A percentile compares a stretch with the other conserved stretches of the same genome.
Conservation (phyloP, 176 grass and related monocot species). For the Hyparrhenia diplandra region DNA sequence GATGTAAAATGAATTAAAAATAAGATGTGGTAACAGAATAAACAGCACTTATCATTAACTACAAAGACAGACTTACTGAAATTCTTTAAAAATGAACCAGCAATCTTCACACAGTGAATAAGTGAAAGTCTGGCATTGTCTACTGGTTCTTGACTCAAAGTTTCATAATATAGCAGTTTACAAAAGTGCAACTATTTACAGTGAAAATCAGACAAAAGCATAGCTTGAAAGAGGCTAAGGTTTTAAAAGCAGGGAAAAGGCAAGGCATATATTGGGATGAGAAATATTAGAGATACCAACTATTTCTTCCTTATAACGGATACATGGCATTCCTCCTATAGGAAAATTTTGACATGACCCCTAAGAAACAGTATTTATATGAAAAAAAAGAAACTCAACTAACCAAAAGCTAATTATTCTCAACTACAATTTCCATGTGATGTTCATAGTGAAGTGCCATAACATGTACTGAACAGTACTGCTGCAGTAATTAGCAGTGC, state of each 20-base stretch:
- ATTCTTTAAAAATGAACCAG: neutral
- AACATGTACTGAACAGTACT: neutral
- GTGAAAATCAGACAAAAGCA: neutral
- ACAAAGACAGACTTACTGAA: neutral
- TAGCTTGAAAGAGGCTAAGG: neutral
- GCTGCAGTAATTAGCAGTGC: neutral
- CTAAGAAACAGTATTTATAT: neutral
- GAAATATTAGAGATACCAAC: neutral
- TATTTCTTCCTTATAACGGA: neutral
- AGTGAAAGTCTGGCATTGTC: neutral
- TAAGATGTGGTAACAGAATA: neutral
- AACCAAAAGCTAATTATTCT: neutral
- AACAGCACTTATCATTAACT: conserved; percentile 26
- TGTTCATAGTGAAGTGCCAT: neutral
- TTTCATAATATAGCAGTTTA: conserved; percentile 6
- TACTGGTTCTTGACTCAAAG: neutral
- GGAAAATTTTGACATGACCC: neutral
- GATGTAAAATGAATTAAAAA: neutral
- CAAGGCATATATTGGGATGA: neutral
- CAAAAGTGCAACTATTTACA: neutral
- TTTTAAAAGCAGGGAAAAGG: neutral
- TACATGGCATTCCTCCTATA: neutral
- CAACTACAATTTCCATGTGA: neutral
- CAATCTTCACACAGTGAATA: conserved; percentile 13
- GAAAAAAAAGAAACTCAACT: neutral